These are phyloP conservation scores for Tetrapisispora taiwanensis DNA, from an alignment of 805 yeast species.

Conservation along the genomic window DNA sequence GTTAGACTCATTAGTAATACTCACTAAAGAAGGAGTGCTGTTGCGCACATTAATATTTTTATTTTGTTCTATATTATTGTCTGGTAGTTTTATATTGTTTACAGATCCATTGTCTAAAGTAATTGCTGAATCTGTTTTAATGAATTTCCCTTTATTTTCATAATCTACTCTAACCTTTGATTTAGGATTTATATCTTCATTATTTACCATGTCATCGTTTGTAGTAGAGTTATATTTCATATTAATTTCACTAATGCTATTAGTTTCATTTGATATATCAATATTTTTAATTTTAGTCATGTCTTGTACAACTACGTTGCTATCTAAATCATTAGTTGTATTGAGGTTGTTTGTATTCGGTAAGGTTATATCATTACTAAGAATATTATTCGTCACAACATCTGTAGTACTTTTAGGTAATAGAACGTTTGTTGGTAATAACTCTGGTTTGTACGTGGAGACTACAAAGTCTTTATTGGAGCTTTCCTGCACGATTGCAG, in stretches of 20 bases:
- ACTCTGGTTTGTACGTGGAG: constrained; percentile 9
- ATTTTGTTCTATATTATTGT: too few relatives aligned
- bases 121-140: neutral
- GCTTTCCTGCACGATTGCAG: neutral
- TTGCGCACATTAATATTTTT: too few relatives aligned
- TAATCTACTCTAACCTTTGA: too few relatives aligned
- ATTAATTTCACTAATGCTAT: too few relatives aligned
- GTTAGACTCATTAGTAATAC: too few relatives aligned
- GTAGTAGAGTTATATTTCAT: too few relatives aligned
- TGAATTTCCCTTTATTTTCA: too few relatives aligned
- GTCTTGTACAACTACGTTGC: too few relatives aligned
- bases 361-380: constrained; percentile 13
- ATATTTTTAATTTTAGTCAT: neutral
- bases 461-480: neutral
- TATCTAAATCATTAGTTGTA: neutral
- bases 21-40: neutral
- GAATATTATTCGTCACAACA: constrained; percentile 23
- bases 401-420: constrained; percentile 23
- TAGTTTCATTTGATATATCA: neutral
- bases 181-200: neutral
- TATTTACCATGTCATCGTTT: too few relatives aligned
- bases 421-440: constrained; percentile 17
- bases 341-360: neutral
- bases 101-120: neutral
- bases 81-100: too few relatives aligned